Base-by-base conservation (phyloP, 1,284 basidiomycete genomes). In the Rhodotorula sp. region DNA sequence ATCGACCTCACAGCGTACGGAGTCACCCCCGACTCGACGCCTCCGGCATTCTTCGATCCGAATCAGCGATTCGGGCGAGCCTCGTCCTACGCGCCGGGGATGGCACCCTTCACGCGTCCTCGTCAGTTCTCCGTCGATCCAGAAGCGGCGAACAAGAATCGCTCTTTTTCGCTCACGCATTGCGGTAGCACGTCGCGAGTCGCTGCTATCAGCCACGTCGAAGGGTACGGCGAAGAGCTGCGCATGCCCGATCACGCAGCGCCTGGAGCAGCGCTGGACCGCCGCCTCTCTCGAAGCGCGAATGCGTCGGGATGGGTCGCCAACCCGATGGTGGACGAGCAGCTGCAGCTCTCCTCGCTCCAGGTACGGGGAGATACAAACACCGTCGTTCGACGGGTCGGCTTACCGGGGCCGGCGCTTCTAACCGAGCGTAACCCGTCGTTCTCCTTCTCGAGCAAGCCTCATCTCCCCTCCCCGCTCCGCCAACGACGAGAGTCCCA, bases 71-170 rank as follows among this genome's bases (percentile, higher is more conserved):
- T n/a, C 18, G 43, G 26, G 16, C 56, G 60, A n/a, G 52, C 61
- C 3, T 50, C 61, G 21, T 68, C 66, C 15, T 56, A 65, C 60
- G 68, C 54, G 16, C 34, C 59, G 15, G 26, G 62, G 1, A n/a
- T 38, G 16, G 62, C 38, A 3, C n/a, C 34, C 8, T 62, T 55
- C 18, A 14, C 48, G 23, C 52, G 60, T 5, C 15, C 59, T 18
- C 66, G 70, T 1, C 70, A 71, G 52, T 68, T 71, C 66, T 71
- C 69, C 54, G 67, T 71, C 55, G 69, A 71, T 26, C 50, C 21
- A 2, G 66, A 68, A 26, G 63, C 56, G 19, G 55, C 56, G 26
- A 54, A 62, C 61, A 38, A 59, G 56, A 58, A 21, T 16, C 61
- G 61, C 52, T 48, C 66, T 2, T 56, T 49, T 2, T 34, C 38